These are phyloP conservation scores for Penicillium bovifimosum DNA, from an alignment of 495 filamentous ascomycete species.

Conservation along the genomic window DNA sequence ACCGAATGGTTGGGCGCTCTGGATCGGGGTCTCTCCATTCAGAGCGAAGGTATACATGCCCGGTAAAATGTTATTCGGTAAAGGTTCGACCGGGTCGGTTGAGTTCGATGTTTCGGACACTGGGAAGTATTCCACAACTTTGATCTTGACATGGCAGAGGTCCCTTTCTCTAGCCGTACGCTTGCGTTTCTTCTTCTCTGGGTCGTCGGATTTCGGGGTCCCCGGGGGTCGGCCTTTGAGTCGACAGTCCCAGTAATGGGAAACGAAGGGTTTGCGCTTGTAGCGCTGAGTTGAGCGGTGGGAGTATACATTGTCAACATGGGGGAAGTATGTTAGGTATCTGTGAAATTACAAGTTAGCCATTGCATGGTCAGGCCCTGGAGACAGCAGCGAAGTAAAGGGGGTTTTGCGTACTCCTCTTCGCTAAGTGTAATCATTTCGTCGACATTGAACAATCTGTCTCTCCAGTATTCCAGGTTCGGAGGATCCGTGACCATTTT, in stretches of 20 bases:
- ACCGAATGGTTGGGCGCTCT: slow-evolving; percentile 31
- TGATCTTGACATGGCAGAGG: slow-evolving; percentile 88
- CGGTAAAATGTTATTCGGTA: slow-evolving; percentile 24
- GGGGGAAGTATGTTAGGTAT: slow-evolving; percentile 83
- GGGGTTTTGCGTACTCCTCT: slow-evolving; percentile 62
- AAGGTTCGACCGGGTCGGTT: slow-evolving; percentile 13
- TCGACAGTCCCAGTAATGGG: slow-evolving; percentile 88
- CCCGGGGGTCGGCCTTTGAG: slow-evolving; percentile 81
- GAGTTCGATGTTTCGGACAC: slow-evolving; percentile 35
- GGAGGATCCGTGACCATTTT: slow-evolving; percentile 63
- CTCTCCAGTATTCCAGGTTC: slow-evolving; percentile 65
- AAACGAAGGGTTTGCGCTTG: slow-evolving; percentile 77
- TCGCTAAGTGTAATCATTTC: slow-evolving; percentile 69
- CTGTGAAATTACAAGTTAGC: slow-evolving; percentile 35
- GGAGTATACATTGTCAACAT: slow-evolving; percentile 88
- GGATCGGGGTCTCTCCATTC: not conserved
- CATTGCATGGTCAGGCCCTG: not conserved
- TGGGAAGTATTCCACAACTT: slow-evolving; percentile 78
- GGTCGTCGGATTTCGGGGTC: slow-evolving; percentile 78
- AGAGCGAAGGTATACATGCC: slow-evolving; percentile 24
- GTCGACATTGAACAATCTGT: slow-evolving; percentile 71
- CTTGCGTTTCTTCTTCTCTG: slow-evolving; percentile 85
- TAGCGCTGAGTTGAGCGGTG: slow-evolving; percentile 83
- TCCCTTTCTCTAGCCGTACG: slow-evolving; percentile 69
- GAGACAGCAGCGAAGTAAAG: not conserved